Conservation (phyloP, 2,329 filamentous ascomycete genomes). For the Penicillium sp. region DNA sequence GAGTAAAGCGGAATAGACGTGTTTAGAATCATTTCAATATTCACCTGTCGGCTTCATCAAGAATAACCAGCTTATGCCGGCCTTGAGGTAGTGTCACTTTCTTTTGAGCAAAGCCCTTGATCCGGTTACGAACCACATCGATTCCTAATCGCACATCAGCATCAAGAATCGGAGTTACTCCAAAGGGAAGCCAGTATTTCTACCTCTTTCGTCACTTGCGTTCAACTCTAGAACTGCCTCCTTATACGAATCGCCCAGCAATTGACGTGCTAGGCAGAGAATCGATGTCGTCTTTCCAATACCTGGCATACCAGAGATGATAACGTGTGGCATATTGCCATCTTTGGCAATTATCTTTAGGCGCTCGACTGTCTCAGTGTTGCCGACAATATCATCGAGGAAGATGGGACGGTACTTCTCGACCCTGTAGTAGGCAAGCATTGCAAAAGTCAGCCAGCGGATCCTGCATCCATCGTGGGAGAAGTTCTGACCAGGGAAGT, state of each 20-base stretch:
- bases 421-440: conserved; percentile 62
- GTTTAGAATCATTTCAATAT: conserved; percentile 1
- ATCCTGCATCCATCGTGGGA: neutral
- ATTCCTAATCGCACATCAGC: conserved; percentile 61
- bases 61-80: conserved; percentile 91
- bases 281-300: conserved; percentile 98
- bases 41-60: conserved; percentile 89
- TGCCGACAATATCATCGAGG: conserved; percentile 94
- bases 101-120: conserved; percentile 98
- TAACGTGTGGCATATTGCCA: conserved; percentile 98
- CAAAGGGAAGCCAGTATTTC: neutral
- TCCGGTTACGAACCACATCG: conserved; percentile 93
- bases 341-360: conserved; percentile 98
- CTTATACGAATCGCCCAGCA: conserved; percentile 91
- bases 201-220: conserved; percentile 88
- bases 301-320: conserved; percentile 98
- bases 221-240: conserved; percentile 96
- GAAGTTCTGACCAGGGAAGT: conserved; percentile 46
- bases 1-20: neutral
- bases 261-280: conserved; percentile 83
- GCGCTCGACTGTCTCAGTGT: conserved; percentile 94
- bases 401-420: conserved; percentile 96
- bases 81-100: conserved; percentile 92
- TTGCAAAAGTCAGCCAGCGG: conserved; percentile 13
- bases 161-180: neutral